Conservation (phyloP, 768 basidiomycete genomes). For the Ramaria sp. region DNA sequence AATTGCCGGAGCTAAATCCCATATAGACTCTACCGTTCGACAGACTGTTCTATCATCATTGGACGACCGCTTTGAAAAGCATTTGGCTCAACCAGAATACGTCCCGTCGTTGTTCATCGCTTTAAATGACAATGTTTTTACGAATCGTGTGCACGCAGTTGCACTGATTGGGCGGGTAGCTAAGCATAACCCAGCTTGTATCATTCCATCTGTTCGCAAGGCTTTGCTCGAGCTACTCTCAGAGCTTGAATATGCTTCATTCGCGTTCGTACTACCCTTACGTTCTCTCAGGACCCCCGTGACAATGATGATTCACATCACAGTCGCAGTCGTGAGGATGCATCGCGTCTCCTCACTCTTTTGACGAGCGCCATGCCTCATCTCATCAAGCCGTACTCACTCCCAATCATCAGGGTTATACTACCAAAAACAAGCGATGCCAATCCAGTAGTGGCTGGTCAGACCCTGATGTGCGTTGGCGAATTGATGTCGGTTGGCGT, state of each 20-base stretch:
- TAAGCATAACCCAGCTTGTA: slow-evolving; percentile 93
- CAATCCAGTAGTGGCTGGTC: slow-evolving; percentile 82
- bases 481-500: slow-evolving; percentile 90
- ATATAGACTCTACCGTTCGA: slow-evolving; percentile 65
- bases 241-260: slow-evolving; percentile 91
- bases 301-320: slow-evolving; percentile 8
- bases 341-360: slow-evolving; percentile 78
- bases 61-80: slow-evolving; percentile 91
- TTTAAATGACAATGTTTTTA: slow-evolving; percentile 92
- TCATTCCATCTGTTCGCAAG: slow-evolving; percentile 95
- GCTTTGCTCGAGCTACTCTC: slow-evolving; percentile 92
- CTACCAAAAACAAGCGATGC: slow-evolving; percentile 79
- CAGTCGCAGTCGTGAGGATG: slow-evolving; percentile 84
- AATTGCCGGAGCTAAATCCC: slow-evolving; percentile 11
- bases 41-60: slow-evolving; percentile 80
- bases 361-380: slow-evolving; percentile 87
- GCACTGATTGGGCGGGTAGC: slow-evolving; percentile 86
- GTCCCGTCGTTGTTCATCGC: slow-evolving; percentile 97
- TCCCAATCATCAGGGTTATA: slow-evolving; percentile 89
- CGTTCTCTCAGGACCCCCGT: too few species aligned
- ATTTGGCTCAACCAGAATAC: slow-evolving; percentile 95
- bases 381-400: slow-evolving; percentile 90
- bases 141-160: slow-evolving; percentile 87
- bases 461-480: slow-evolving; percentile 89
- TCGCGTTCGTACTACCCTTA: slow-evolving; percentile 74